phyloP scores from a whole-genome alignment of 2,329 filamentous ascomycete species.

The Venturia effusa region DNA sequence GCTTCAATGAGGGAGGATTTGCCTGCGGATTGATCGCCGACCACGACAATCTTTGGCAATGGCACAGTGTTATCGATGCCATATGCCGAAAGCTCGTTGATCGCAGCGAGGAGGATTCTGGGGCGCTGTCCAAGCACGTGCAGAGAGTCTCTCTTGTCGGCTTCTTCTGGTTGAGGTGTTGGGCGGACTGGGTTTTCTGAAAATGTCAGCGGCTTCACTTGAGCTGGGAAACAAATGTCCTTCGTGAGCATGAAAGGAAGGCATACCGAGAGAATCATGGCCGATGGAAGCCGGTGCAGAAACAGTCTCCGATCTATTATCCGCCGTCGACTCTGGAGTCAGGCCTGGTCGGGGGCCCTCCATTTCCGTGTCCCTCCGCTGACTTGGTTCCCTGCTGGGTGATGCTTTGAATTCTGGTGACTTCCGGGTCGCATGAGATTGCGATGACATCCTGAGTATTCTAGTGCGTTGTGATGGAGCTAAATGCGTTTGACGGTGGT shows the following conservation, averaged over 20 bases:
- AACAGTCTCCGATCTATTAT: neutral
- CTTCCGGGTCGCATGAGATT: neutral
- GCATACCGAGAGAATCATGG: neutral
- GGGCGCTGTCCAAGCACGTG: conserved; percentile 49
- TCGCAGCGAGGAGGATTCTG: conserved; percentile 53
- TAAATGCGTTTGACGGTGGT: neutral
- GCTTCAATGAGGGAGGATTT: conserved; percentile 54
- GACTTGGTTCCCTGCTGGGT: neutral
- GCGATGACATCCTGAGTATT: neutral
- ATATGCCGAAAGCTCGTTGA: conserved; percentile 30
- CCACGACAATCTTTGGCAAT: conserved; percentile 68
- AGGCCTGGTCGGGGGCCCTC: neutral
- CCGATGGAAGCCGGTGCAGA: neutral
- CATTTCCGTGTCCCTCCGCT: neutral
- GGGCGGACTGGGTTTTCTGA: neutral
- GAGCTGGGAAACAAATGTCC: too few relatives aligned
- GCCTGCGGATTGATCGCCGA: conserved; percentile 77
- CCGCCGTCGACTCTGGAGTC: neutral
- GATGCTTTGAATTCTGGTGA: neutral
- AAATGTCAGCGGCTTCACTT: neutral
- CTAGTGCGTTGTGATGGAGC: neutral
- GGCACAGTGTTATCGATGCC: conserved; percentile 29
- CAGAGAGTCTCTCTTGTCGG: conserved; percentile 17
- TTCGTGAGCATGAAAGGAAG: neutral
- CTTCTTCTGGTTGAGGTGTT: neutral